phyloP scores from a whole-genome alignment of 176 grass and related monocot genomes.

The Musa beccarii region DNA sequence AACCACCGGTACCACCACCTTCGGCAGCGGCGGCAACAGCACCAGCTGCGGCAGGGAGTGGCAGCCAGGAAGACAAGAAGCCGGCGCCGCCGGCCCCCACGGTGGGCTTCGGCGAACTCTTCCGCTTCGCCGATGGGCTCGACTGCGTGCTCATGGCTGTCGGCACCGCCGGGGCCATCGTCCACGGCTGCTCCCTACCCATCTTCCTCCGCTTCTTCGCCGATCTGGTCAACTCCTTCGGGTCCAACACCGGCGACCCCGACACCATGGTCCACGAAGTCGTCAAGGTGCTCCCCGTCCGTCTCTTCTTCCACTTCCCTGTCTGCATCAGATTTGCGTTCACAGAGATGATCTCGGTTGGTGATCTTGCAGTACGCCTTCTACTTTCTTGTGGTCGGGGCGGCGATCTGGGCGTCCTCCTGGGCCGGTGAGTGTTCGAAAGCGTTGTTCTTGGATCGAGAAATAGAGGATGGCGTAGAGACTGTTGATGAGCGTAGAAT shows the following conservation, averaged over 20 bases:
- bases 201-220: constrained; percentile 91
- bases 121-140: constrained; percentile 65
- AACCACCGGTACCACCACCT: background rate
- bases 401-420: constrained; percentile 83
- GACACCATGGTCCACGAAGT: constrained; percentile 79
- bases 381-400: constrained; percentile 87
- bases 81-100: constrained; percentile 1
- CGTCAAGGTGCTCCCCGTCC: constrained; percentile 36
- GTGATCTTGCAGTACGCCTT: constrained; percentile 59
- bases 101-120: constrained; percentile 56
- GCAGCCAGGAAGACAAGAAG: constrained; percentile 7
- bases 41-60: background rate
- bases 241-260: constrained; percentile 74
- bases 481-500: background rate
- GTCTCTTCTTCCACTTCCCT: background rate
- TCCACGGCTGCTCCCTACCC: constrained; percentile 81
- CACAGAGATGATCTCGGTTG: background rate
- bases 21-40: background rate
- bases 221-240: constrained; percentile 87
- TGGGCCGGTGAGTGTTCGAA: constrained; percentile 49
- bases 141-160: constrained; percentile 73
- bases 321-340: background rate
- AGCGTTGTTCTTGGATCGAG: background rate
- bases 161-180: constrained; percentile 59
- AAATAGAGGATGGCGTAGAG: background rate